These are phyloP conservation scores for Fusarium decemcellulare DNA, from an alignment of 2,329 filamentous ascomycete species.

Conservation along the genomic window DNA sequence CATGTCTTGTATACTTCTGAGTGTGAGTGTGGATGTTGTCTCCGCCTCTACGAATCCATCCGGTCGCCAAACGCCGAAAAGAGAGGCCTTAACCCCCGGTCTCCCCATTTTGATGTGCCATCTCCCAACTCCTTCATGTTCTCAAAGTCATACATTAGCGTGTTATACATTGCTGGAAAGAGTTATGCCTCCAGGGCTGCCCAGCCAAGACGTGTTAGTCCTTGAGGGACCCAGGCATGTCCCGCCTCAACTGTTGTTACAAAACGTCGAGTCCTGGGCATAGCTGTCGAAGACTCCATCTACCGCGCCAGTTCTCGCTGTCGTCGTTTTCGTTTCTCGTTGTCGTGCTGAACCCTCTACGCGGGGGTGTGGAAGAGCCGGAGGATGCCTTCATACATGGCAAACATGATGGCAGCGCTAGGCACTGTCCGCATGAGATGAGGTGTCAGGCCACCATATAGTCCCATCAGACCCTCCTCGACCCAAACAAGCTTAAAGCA, in stretches of 20 bases:
- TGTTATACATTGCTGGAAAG: conserved; percentile 26
- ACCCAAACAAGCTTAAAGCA: conserved; percentile 91
- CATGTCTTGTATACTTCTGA: conserved; percentile 12
- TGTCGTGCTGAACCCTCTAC: conserved; percentile 31
- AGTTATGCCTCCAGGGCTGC: conserved; percentile 2
- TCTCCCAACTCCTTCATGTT: conserved; percentile 13
- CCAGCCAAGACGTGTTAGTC: neutral
- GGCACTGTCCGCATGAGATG: conserved; percentile 93
- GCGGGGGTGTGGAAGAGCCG: conserved; percentile 60
- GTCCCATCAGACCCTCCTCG: conserved; percentile 86
- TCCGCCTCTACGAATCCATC: conserved; percentile 21
- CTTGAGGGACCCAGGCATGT: neutral
- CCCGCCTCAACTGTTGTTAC: conserved; percentile 28
- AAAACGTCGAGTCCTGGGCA: conserved; percentile 1
- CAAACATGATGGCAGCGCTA: conserved; percentile 96
- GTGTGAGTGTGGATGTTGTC: conserved; percentile 18
- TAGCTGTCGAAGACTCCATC: neutral
- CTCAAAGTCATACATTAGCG: neutral
- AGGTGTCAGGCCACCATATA: conserved; percentile 93
- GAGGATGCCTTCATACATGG: conserved; percentile 80
- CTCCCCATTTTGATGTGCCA: conserved; percentile 22
- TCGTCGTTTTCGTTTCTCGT: neutral
- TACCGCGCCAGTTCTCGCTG: neutral
- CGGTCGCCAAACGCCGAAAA: conserved; percentile 35
- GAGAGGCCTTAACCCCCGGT: conserved; percentile 16